phyloP scores from a whole-genome alignment of 257 asterid genomes.

The Lantana camara region DNA sequence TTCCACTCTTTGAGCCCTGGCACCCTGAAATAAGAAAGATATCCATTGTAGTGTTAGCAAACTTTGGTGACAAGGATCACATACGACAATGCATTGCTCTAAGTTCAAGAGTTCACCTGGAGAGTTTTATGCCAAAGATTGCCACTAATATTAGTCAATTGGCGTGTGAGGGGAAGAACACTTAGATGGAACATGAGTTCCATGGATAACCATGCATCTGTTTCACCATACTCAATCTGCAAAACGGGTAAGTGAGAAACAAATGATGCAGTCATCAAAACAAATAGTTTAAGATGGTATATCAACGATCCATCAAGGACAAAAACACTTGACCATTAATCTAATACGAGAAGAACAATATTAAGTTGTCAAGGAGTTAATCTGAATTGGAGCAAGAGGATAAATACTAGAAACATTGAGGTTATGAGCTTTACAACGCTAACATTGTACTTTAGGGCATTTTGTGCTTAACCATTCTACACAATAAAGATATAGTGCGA shows the following conservation, averaged over 20 bases:
- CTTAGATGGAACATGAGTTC: conserved; percentile 98
- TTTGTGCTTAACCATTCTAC: conserved; percentile 1
- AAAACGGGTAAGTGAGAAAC: conserved; percentile 31
- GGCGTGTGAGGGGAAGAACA: conserved; percentile 94
- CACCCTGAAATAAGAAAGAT: conserved; percentile 68
- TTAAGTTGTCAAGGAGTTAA: conserved; percentile 14
- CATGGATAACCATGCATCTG: conserved; percentile 97
- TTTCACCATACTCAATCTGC: conserved; percentile 94
- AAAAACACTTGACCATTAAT: conserved; percentile 10
- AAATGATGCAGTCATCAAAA: conserved; percentile 20
- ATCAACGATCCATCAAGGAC: background rate
- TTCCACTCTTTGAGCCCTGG: conserved; percentile 99
- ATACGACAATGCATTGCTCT: conserved; percentile 18
- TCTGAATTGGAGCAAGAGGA: conserved; percentile 17
- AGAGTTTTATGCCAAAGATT: conserved; percentile 97
- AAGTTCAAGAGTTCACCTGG: conserved; percentile 58
- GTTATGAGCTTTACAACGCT: background rate
- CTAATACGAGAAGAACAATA: background rate
- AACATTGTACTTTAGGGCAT: background rate
- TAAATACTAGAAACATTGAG: background rate
- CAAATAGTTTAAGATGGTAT: conserved; percentile 1
- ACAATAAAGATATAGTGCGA: background rate
- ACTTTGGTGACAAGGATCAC: conserved; percentile 3
- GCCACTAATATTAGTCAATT: conserved; percentile 92
- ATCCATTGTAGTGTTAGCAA: conserved; percentile 20